A percentile compares a stretch with the other conserved stretches of the same genome.
phyloP scores from a whole-genome alignment of 1,284 basidiomycete species.

The Microbotryomycetes sp. region DNA sequence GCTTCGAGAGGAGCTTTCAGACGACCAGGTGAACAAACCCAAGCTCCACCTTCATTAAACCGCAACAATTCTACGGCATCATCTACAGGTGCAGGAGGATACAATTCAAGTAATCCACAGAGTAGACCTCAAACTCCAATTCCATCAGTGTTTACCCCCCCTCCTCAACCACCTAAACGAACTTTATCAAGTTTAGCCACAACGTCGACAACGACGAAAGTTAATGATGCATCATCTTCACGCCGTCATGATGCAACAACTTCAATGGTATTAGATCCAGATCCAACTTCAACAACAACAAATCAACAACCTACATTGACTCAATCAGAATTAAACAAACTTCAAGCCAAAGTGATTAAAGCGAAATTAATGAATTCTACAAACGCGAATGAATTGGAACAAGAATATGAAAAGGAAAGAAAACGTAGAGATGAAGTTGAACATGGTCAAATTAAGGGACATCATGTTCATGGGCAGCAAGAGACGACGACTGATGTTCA shows the following conservation, averaged over 20 bases:
- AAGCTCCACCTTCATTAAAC: neutral
- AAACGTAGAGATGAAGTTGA: slow-evolving; percentile 45
- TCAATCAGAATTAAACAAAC: slow-evolving; percentile 66
- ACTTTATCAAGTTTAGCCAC: slow-evolving; percentile 13
- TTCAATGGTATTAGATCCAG: slow-evolving; percentile 30
- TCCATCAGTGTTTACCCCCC: slow-evolving; percentile 78
- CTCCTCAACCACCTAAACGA: slow-evolving; percentile 13
- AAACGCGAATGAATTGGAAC: slow-evolving; percentile 66
- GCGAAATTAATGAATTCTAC: slow-evolving; percentile 69
- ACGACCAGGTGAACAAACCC: slow-evolving; percentile 58
- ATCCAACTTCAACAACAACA: slow-evolving; percentile 16
- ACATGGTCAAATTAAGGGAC: slow-evolving; percentile 30
- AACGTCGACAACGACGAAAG: too few species aligned
- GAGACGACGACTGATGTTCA: slow-evolving; percentile 53
- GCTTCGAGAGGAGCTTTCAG: slow-evolving; percentile 71
- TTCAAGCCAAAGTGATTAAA: slow-evolving; percentile 86
- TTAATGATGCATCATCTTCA: too few species aligned
- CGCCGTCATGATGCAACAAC: too few species aligned
- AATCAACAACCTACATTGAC: slow-evolving; percentile 41
- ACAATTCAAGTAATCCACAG: neutral
- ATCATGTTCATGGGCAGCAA: slow-evolving; percentile 20
- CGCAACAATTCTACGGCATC: slow-evolving; percentile 1
- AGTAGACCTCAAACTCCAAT: slow-evolving; percentile 58
- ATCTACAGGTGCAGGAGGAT: neutral
- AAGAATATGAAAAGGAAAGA: slow-evolving; percentile 67